Conservation (phyloP, 2,329 filamentous ascomycete genomes). For the Monosporascus sp. region DNA sequence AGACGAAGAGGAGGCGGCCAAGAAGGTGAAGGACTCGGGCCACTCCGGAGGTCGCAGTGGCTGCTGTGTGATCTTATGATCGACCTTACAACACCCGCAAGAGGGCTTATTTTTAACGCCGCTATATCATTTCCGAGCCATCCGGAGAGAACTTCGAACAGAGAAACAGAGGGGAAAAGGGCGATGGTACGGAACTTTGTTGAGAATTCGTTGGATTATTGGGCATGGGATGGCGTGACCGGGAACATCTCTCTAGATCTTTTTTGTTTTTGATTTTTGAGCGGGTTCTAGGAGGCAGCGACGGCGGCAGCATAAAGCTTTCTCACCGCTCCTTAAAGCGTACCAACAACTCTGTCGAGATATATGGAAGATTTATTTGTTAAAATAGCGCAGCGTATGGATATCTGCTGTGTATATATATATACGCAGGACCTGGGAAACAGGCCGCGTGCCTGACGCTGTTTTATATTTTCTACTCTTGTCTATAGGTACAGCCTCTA, state of each 20-base stretch:
- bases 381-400: too few species aligned
- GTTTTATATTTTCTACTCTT: too few species aligned
- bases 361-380: too few species aligned
- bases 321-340: too few species aligned
- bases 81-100: not conserved
- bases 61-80: slow-evolving; percentile 31
- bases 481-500: too few species aligned
- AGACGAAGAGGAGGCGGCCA: slow-evolving; percentile 63
- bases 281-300: not conserved
- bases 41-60: slow-evolving; percentile 21
- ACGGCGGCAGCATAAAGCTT: not conserved
- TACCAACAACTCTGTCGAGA: too few species aligned
- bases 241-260: not conserved
- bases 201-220: not conserved
- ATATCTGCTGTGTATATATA: not conserved
- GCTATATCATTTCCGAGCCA: too few species aligned
- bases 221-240: not conserved
- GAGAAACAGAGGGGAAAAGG: not conserved
- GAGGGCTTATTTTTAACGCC: not conserved
- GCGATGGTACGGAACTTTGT: not conserved
- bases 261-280: not conserved
- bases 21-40: slow-evolving; percentile 45
- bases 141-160: not conserved
- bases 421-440: not conserved
- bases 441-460: not conserved